phyloP scores from a whole-genome alignment of 345 rosid genomes.

The Turritis glabra region DNA sequence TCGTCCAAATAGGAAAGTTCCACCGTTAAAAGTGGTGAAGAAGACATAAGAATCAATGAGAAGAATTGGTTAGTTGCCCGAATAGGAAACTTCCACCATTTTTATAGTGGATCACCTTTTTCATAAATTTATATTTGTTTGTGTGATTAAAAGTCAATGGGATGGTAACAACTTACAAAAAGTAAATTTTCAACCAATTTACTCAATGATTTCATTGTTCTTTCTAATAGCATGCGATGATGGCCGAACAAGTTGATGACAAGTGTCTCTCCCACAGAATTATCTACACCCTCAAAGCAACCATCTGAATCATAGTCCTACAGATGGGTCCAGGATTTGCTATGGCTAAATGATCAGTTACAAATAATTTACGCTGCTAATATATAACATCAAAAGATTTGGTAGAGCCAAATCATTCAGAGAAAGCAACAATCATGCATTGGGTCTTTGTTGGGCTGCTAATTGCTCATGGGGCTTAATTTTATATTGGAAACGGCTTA shows the following conservation, averaged over 20 bases:
- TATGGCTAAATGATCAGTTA: not conserved
- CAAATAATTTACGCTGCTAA: not conserved
- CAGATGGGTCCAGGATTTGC: not conserved
- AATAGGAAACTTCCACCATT: slow-evolving; percentile 42
- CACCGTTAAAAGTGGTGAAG: slow-evolving; percentile 32
- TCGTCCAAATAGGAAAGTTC: slow-evolving; percentile 37
- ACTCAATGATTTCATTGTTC: slow-evolving; percentile 1
- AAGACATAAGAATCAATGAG: slow-evolving; percentile 27
- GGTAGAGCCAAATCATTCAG: not conserved
- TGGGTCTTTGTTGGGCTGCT: slow-evolving; percentile 23
- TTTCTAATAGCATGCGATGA: not conserved
- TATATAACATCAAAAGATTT: slow-evolving; percentile 8
- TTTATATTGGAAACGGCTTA: not conserved
- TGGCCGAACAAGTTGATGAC: slow-evolving; percentile 17
- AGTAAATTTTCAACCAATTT: not conserved
- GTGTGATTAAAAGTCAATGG: slow-evolving; percentile 11
- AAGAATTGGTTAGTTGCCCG: slow-evolving; percentile 33
- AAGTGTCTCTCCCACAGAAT: slow-evolving; percentile 9
- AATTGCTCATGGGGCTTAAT: not conserved
- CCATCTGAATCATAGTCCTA: not conserved
- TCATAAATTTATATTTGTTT: not conserved
- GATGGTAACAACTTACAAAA: slow-evolving; percentile 26
- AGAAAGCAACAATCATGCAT: not conserved
- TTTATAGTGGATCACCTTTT: slow-evolving; percentile 18
- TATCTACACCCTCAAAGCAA: not conserved